Base-by-base conservation (phyloP, 2,329 filamentous ascomycete species). In the Coniochaeta sp. region DNA sequence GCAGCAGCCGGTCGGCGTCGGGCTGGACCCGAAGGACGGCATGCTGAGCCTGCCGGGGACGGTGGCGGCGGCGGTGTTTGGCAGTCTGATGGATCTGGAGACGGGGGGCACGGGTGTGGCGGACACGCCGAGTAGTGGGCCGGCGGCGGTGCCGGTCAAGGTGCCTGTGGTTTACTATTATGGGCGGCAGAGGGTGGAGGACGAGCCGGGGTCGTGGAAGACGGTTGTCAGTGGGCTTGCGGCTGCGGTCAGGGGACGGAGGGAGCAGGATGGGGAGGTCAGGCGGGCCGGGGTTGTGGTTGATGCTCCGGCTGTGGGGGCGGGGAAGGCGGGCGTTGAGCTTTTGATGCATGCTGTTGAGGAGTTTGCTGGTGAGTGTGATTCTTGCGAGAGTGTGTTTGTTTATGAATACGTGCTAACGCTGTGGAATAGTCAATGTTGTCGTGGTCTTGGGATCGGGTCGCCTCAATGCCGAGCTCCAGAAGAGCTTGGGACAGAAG, bases 101-200 rank as follows among this genome's bases (percentile, higher is more conserved):
- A 79, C 81, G 1, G 88, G 92, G 62, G 91, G 90, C 22, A 97
- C 92, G 87, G 95, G 95, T 11, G 97, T 92, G 87, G 93, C 93
- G 16, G 91, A 84, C 65, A 93, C 91, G 67, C 93, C 93, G 0
- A 96, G 93, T 67, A 96, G 90, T 65, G 95, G 93, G 0, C 93
- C 95, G 0, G 95, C 89, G 66, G 84, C 87, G 0, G 87, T 96
- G 19, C 93, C 93, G 0, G 91, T 96, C 58, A 98, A 97, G 78
- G 80, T 96, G 67, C 95, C 95, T 6, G 77, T 99, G 59, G 91
- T 93, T 31, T 96, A 96, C 71, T 91, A 92, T 73, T 96, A 90
- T 72, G 93, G 95, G 17, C 79, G 89, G 64, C 81, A 84, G 58
- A 86, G 81, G 63, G 84, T 91, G 0, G 88, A 91, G 66, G 89